These are phyloP conservation scores for Monosiga brevicollis DNA, from an alignment of 78 protist genomes.

Conservation along the genomic window DNA sequence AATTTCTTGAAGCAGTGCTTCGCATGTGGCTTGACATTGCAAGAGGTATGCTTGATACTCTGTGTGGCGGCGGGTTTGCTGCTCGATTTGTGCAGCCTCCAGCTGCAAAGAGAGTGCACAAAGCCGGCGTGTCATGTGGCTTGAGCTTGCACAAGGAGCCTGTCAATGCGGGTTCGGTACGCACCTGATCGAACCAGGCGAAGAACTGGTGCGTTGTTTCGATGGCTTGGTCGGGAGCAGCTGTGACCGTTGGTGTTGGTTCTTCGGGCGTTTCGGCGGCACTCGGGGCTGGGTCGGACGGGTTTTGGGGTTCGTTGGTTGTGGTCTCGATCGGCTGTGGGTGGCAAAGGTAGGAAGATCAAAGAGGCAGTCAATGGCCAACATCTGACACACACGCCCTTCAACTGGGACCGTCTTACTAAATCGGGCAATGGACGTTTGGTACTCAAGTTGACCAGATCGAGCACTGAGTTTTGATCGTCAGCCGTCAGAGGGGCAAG, in stretches of 20 bases:
- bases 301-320: background rate
- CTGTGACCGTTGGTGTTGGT: background rate
- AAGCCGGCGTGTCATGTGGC: background rate
- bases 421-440: background rate
- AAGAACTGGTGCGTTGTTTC: background rate
- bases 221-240: background rate
- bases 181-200: background rate
- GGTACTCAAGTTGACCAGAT: background rate
- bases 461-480: background rate
- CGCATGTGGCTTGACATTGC: background rate
- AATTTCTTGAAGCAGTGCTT: background rate
- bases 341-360: background rate
- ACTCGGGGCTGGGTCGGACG: background rate
- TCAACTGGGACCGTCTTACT: no score
- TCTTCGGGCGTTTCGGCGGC: background rate
- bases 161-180: background rate
- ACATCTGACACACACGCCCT: no score
- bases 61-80: background rate
- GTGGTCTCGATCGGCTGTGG: background rate
- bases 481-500: background rate
- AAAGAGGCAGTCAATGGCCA: background rate
- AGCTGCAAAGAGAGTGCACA: background rate
- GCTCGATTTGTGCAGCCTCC: background rate
- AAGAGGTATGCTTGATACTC: background rate
- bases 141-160: background rate